A percentile compares a stretch with the other conserved stretches of the same genome.
These are phyloP conservation scores for Puccinia coronata DNA, from an alignment of 1,284 basidiomycete genomes.

Conservation along the genomic window DNA sequence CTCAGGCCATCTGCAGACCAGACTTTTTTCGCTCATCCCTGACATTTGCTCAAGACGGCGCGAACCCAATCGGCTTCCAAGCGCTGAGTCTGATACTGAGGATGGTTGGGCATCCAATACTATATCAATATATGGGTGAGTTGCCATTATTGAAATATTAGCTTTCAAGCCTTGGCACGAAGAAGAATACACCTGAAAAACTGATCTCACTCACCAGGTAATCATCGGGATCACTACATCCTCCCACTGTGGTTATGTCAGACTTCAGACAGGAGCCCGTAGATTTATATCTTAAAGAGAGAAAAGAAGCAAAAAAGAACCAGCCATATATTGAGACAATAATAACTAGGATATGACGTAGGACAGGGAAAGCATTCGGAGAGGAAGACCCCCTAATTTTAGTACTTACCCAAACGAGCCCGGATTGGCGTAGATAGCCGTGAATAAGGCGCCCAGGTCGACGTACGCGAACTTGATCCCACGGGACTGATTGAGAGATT, in stretches of 20 bases:
- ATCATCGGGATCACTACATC: conserved; percentile 5
- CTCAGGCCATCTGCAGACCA: no score
- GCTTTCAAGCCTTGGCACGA: no score
- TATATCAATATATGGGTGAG: no score
- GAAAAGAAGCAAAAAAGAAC: no score
- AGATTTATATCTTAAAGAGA: conserved; percentile 25
- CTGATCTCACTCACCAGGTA: conserved; percentile 30
- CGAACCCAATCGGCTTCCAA: conserved; percentile 31
- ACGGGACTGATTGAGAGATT: background rate
- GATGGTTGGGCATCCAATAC: conserved; percentile 33
- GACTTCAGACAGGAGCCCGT: conserved; percentile 28
- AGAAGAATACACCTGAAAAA: no score
- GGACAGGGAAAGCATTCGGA: no score
- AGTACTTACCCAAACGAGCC: conserved; percentile 36
- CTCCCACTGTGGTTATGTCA: conserved; percentile 24
- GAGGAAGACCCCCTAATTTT: no score
- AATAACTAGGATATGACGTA: no score
- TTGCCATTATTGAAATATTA: no score
- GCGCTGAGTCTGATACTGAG: conserved; percentile 35
- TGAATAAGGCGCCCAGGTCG: conserved; percentile 23
- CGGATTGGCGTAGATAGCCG: conserved; percentile 18
- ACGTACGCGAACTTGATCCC: conserved; percentile 16
- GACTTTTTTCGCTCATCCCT: no score
- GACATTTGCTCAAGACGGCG: conserved; percentile 21
- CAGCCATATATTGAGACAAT: no score